These are phyloP conservation scores for Pilobolus umbonatus DNA, from an alignment of 192 early-diverging fungal species.

Conservation along the genomic window DNA sequence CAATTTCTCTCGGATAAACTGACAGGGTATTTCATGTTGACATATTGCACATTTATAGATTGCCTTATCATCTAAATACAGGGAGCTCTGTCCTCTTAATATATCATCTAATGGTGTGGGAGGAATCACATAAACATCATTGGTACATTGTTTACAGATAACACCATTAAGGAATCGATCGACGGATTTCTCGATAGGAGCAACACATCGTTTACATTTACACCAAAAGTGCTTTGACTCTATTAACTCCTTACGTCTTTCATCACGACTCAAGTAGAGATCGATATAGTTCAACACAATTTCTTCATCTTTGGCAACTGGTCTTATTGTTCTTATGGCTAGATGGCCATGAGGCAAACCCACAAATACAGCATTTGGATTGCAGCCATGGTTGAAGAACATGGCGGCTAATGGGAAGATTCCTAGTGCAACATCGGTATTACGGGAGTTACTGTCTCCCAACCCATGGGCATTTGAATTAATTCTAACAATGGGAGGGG, in stretches of 20 bases:
- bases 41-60: conserved; percentile 49
- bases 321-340: conserved; percentile 53
- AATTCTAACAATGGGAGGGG: conserved; percentile 38
- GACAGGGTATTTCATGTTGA: conserved; percentile 26
- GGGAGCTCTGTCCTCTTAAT: conserved; percentile 43
- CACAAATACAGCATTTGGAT: conserved; percentile 66
- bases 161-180: conserved; percentile 69
- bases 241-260: conserved; percentile 65
- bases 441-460: conserved; percentile 36
- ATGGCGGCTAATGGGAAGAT: conserved; percentile 68
- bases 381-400: conserved; percentile 72
- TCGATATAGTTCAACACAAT: conserved; percentile 68
- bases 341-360: conserved; percentile 51
- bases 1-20: background rate
- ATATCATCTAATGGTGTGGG: conserved; percentile 48
- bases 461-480: conserved; percentile 62
- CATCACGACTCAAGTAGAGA: conserved; percentile 61
- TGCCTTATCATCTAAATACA: conserved; percentile 42
- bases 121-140: conserved; percentile 48
- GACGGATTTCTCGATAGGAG: conserved; percentile 56
- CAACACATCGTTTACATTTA: conserved; percentile 64
- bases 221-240: conserved; percentile 72
- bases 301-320: conserved; percentile 52
- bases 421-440: conserved; percentile 54
- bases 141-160: conserved; percentile 54